These are phyloP conservation scores for Bassia scoparia DNA, from an alignment of 148 eudicot genomes.

Conservation along the genomic window DNA sequence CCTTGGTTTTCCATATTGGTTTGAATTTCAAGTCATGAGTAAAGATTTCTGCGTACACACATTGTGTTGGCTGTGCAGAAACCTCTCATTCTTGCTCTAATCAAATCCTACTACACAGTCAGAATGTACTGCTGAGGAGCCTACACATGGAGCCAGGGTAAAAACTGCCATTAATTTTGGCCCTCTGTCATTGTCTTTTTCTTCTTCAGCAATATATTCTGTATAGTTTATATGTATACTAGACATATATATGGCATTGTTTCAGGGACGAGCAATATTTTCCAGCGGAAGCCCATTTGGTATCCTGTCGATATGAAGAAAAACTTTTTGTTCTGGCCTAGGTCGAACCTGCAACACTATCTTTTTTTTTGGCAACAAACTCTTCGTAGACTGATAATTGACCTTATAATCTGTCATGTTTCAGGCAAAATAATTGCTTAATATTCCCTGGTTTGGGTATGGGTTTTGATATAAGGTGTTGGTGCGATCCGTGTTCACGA, in stretches of 20 bases:
- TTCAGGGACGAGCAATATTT: slow-evolving; percentile 69
- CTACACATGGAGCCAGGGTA: slow-evolving; percentile 80
- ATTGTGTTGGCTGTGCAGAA: slow-evolving; percentile 44
- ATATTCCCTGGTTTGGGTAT: slow-evolving; percentile 91
- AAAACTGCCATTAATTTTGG: background rate
- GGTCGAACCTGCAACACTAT: slow-evolving; percentile 35
- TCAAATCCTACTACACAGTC: slow-evolving; percentile 94
- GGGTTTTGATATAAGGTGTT: slow-evolving; percentile 84
- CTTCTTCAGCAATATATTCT: no score
- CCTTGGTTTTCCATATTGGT: background rate
- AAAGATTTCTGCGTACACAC: background rate
- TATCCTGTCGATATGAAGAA: slow-evolving; percentile 62
- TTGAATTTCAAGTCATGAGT: background rate
- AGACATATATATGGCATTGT: slow-evolving; percentile 5
- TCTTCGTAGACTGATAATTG: background rate
- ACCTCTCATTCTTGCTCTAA: slow-evolving; percentile 85
- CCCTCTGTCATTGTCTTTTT: background rate
- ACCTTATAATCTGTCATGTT: slow-evolving; percentile 6
- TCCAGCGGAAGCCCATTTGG: slow-evolving; percentile 96
- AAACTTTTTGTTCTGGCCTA: slow-evolving; percentile 63
- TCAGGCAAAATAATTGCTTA: slow-evolving; percentile 95
- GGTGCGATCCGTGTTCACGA: slow-evolving; percentile 79
- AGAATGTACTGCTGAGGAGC: slow-evolving; percentile 98
- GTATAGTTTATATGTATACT: slow-evolving; percentile 2
- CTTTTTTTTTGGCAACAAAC: background rate